phyloP scores from a whole-genome alignment of 176 grass and related monocot species.

The Microstegium vimineum region DNA sequence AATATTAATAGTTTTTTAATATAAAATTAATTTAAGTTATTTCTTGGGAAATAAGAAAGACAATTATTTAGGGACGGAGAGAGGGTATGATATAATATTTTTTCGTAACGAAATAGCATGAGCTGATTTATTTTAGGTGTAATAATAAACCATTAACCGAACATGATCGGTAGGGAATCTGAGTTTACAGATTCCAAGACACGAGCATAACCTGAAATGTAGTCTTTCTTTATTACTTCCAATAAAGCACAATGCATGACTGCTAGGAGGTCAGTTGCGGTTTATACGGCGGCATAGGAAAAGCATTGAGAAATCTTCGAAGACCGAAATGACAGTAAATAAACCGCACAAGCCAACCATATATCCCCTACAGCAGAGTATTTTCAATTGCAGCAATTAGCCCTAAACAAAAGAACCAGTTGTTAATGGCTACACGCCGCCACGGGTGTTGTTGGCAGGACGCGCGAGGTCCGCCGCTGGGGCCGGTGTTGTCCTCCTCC shows the following conservation, averaged over 20 bases:
- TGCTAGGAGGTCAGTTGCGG: background rate
- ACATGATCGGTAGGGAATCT: background rate
- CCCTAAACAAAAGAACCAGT: background rate
- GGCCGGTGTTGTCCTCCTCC: background rate
- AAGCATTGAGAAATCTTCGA: background rate
- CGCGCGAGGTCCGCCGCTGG: background rate
- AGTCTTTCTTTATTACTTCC: too few relatives aligned
- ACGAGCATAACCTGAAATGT: background rate
- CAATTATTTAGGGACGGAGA: too few relatives aligned
- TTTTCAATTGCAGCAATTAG: background rate
- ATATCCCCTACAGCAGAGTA: background rate
- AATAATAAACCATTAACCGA: too few relatives aligned
- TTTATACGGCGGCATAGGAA: background rate
- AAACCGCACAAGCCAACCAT: background rate
- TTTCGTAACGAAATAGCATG: too few relatives aligned
- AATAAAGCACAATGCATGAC: too few relatives aligned
- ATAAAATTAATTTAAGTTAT: too few relatives aligned
- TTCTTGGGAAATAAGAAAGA: too few relatives aligned
- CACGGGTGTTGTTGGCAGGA: background rate
- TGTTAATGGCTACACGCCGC: background rate
- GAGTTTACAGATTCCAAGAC: background rate
- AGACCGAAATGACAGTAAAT: too few relatives aligned
- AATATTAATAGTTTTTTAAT: too few relatives aligned
- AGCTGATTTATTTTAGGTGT: too few relatives aligned
- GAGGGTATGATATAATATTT: too few relatives aligned